Evolutionary conservation across 768 basidiomycete species (phyloP).

Genomic region (Lactarius vividus): DNA sequence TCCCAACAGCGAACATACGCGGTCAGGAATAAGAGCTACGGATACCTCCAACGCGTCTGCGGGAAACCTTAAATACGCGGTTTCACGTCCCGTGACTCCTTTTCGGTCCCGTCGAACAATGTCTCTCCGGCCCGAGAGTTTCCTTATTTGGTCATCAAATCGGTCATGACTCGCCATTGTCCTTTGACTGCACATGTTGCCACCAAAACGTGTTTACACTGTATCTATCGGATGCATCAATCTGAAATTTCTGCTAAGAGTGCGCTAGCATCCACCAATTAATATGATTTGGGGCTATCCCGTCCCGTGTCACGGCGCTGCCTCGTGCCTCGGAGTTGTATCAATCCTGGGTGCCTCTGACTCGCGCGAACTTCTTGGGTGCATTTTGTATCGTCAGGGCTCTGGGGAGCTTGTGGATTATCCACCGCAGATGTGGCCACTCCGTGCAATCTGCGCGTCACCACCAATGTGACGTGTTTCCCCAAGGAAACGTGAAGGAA

Average conservation of each 20-base stretch:
- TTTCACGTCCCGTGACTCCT: slow-evolving; percentile 17
- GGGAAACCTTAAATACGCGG: slow-evolving; percentile 17
- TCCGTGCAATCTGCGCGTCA: not conserved
- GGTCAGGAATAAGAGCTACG: slow-evolving; percentile 23
- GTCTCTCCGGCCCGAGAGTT: slow-evolving; percentile 7
- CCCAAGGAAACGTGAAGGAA: not conserved
- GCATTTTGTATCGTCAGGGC: not conserved
- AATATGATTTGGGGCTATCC: not conserved
- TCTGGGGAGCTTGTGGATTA: not conserved
- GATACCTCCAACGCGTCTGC: slow-evolving; percentile 7
- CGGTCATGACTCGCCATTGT: not conserved
- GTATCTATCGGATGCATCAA: not conserved
- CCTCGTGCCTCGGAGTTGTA: not conserved
- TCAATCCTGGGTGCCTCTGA: not conserved
- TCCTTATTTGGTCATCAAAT: slow-evolving; percentile 7
- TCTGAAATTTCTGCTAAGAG: not conserved
- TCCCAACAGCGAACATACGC: slow-evolving; percentile 20
- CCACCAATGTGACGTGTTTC: not conserved
- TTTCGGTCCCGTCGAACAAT: slow-evolving; percentile 27
- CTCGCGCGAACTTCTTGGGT: not conserved
- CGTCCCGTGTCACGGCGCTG: not conserved
- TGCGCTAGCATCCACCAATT: not conserved
- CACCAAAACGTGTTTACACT: no score
- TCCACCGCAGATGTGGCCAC: not conserved
- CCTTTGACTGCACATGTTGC: not conserved